A percentile compares a stretch with the other conserved stretches of the same genome.
Evolutionary conservation across 2,329 filamentous ascomycete genomes (phyloP).

Genomic region (Aspergillus sp.): DNA sequence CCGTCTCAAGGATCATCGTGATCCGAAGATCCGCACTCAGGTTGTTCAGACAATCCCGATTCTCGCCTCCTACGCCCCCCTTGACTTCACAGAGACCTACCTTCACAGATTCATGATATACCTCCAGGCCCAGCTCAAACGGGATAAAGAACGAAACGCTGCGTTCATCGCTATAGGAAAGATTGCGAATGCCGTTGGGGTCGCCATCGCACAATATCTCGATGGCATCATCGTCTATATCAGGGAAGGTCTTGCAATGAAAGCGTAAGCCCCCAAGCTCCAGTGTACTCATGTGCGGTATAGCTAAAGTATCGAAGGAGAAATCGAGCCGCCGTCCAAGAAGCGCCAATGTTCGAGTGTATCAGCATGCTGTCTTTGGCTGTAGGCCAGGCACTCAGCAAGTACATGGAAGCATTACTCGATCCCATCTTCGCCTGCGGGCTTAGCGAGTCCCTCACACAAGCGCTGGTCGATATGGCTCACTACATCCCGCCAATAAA

Average conservation of each 20-base stretch:
- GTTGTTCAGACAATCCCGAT: constrained; percentile 90
- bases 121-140: constrained; percentile 88
- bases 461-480: constrained; percentile 96
- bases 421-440: constrained; percentile 98
- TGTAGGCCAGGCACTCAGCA: constrained; percentile 93
- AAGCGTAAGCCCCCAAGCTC: constrained; percentile 57
- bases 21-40: constrained; percentile 82
- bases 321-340: constrained; percentile 59
- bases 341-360: constrained; percentile 88
- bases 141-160: constrained; percentile 89
- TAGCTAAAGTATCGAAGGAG: constrained; percentile 45
- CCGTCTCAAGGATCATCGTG: constrained; percentile 88
- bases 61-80: constrained; percentile 86
- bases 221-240: constrained; percentile 94
- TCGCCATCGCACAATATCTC: constrained; percentile 89
- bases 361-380: constrained; percentile 95
- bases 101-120: constrained; percentile 98
- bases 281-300: constrained; percentile 10
- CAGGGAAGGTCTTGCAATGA: constrained; percentile 81
- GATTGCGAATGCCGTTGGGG: constrained; percentile 93
- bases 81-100: constrained; percentile 83
- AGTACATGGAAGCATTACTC: constrained; percentile 94
- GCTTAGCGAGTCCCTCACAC: constrained; percentile 86
- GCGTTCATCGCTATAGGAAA: constrained; percentile 95
- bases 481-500: constrained; percentile 97